These are phyloP conservation scores for Setaria italica DNA, from an alignment of 202 grass and related monocot species.

Conservation along the genomic window DNA sequence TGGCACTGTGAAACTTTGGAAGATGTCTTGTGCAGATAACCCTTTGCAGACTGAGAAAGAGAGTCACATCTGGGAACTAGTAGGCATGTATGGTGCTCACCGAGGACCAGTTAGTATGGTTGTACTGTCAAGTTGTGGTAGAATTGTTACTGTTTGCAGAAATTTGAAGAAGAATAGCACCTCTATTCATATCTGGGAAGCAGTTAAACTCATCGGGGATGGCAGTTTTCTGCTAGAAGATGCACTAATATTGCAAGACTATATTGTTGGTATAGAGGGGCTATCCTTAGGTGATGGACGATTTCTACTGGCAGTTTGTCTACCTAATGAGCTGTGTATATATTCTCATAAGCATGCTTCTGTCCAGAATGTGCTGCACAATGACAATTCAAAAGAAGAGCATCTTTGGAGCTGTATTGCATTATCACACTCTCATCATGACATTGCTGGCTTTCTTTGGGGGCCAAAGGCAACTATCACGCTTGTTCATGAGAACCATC, in stretches of 20 bases:
- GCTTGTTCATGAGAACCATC: constrained; percentile 87
- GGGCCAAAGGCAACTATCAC: constrained; percentile 77
- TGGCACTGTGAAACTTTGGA: constrained; percentile 88
- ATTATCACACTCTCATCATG: constrained; percentile 62
- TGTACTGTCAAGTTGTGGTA: constrained; percentile 77
- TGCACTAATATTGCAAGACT: constrained; percentile 57
- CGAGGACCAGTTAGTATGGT: constrained; percentile 58
- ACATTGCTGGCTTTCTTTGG: constrained; percentile 78
- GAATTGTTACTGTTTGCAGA: constrained; percentile 71
- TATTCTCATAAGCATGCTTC: constrained; percentile 74
- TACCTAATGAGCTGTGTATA: constrained; percentile 77
- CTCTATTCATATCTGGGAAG: constrained; percentile 85
- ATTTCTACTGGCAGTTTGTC: constrained; percentile 73
- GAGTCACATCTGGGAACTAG: constrained; percentile 67
- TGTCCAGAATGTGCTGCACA: constrained; percentile 55
- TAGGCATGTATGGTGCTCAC: constrained; percentile 76
- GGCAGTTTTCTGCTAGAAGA: constrained; percentile 86
- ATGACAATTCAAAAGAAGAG: constrained; percentile 55
- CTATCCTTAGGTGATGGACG: constrained; percentile 80
- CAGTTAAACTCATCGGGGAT: constrained; percentile 60
- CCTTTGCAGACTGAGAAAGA: constrained; percentile 53
- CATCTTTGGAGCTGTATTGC: constrained; percentile 86
- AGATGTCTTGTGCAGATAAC: constrained; percentile 52
- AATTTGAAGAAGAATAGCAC: constrained; percentile 52
- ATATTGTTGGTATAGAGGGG: constrained; percentile 81